Evolutionary conservation across 768 basidiomycete genomes (phyloP).

Genomic region (Lyophyllum decastes): DNA sequence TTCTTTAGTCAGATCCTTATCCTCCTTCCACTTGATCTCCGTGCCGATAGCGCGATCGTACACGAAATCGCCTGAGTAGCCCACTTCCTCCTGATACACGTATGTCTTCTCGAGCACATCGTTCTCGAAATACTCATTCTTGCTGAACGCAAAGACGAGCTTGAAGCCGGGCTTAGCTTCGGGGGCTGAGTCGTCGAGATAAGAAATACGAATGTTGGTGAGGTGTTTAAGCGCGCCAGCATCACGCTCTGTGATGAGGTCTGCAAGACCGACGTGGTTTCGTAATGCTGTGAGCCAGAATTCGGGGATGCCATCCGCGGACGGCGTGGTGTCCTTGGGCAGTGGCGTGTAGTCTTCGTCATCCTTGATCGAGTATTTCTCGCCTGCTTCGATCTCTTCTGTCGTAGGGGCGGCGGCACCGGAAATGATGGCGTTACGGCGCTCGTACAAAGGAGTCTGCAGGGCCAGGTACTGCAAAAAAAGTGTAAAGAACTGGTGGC

Average conservation of each 20-base stretch:
- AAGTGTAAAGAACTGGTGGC: slow-evolving; percentile 13
- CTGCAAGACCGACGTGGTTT: slow-evolving; percentile 84
- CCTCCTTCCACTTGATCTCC: slow-evolving; percentile 96
- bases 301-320: slow-evolving; percentile 71
- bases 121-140: slow-evolving; percentile 90
- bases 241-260: slow-evolving; percentile 93
- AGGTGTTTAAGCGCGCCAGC: slow-evolving; percentile 83
- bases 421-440: slow-evolving; percentile 81
- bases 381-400: slow-evolving; percentile 84
- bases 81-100: slow-evolving; percentile 87
- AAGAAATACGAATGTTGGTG: slow-evolving; percentile 77
- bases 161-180: slow-evolving; percentile 89
- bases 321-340: slow-evolving; percentile 47
- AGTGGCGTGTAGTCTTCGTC: slow-evolving; percentile 70
- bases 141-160: slow-evolving; percentile 76
- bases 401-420: slow-evolving; percentile 71
- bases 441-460: slow-evolving; percentile 82
- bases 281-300: slow-evolving; percentile 98
- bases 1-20: slow-evolving; percentile 96
- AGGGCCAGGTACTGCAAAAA: slow-evolving; percentile 67
- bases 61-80: slow-evolving; percentile 95
- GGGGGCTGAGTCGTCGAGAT: slow-evolving; percentile 54
- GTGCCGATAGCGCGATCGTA: slow-evolving; percentile 96
- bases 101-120: slow-evolving; percentile 89
- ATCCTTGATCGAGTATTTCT: slow-evolving; percentile 71